Evolutionary conservation across 768 basidiomycete genomes (phyloP), one percentile per base, ranked within the genome.

Genomic region (Phlebiopsis gigantea): DNA sequence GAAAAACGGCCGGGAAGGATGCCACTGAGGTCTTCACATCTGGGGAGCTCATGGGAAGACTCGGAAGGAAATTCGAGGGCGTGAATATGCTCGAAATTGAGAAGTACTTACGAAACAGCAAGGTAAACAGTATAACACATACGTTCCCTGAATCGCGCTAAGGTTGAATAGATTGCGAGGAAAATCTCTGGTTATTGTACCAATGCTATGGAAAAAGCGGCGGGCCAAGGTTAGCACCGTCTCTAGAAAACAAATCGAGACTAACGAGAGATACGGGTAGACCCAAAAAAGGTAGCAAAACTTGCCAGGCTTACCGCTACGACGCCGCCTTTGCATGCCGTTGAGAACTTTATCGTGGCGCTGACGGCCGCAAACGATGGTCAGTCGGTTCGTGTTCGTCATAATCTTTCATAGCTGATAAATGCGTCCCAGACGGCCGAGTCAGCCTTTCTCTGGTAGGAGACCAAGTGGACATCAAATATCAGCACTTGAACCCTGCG

Each of bases 401-500:
- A 21, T 24, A 15, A 30, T 25, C 19, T 12, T 3, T 3, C 17
- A 5, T 10, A 41, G 5, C 21, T 39, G n/a, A 21, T 7, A 5
- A 24, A 28, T 31, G 1, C 10, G 25, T n/a, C 61, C 4, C 49
- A 91, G 92, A 94, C 62, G 92, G 92, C 0, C 80, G 90, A 25
- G 74, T 94, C 9, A 81, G 84, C 8, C 71, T 83, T 17, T 68
- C 72, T 0, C 69, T 75, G 10, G 62, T 68, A 2, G 61, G 75
- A 29, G 72, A 72, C 58, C 75, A 73, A 29, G 75, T 90, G 4
- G 84, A 87, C 57, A 73, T 98, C 52, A 93, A 89, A 65, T 99
- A 97, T 64, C 90, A 97, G 60, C 83, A 93, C 19, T 79, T 99
- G 22, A 98, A 98, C 65, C 95, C 97, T 1, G 82, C 91, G 0